A percentile compares a stretch with the other conserved stretches of the same genome.
These are phyloP conservation scores for Fusarium longipes DNA, from an alignment of 2,329 filamentous ascomycete genomes.

Conservation along the genomic window DNA sequence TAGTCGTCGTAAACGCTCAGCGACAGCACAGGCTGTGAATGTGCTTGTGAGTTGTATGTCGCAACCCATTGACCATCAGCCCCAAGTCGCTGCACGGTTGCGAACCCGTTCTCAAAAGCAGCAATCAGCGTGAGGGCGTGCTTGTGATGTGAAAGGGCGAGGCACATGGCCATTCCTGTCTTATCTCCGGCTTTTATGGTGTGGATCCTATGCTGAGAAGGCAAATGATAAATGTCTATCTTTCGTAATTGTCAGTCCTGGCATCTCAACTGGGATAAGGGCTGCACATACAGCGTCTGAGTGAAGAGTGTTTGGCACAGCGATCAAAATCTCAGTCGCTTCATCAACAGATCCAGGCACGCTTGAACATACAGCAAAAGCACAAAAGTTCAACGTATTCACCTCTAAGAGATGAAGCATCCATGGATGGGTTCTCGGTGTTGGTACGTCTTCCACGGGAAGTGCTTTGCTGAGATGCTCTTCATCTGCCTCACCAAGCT, in stretches of 20 bases:
- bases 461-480: constrained; percentile 72
- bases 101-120: constrained; percentile 88
- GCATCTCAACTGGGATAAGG: neutral
- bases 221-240: constrained; percentile 87
- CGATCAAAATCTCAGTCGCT: constrained; percentile 69
- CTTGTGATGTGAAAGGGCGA: constrained; percentile 68
- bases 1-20: constrained; percentile 67
- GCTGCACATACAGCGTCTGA: constrained; percentile 69
- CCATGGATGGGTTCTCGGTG: constrained; percentile 76
- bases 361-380: constrained; percentile 73
- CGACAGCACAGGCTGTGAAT: constrained; percentile 85
- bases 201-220: constrained; percentile 76
- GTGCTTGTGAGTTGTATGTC: constrained; percentile 74
- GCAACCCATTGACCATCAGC: constrained; percentile 57
- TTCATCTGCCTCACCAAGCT: constrained; percentile 71
- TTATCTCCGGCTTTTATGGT: constrained; percentile 62
- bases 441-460: constrained; percentile 72
- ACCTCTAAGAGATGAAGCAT: constrained; percentile 85
- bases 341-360: constrained; percentile 40
- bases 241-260: constrained; percentile 43
- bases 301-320: constrained; percentile 81
- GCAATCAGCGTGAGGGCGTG: constrained; percentile 71
- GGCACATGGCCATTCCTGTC: constrained; percentile 89
- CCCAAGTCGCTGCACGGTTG: constrained; percentile 70
- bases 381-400: constrained; percentile 95